Evolutionary conservation across 2,329 filamentous ascomycete species (phyloP), one percentile per base, ranked within the genome.

Genomic region (Botryosphaeria dothidea): DNA sequence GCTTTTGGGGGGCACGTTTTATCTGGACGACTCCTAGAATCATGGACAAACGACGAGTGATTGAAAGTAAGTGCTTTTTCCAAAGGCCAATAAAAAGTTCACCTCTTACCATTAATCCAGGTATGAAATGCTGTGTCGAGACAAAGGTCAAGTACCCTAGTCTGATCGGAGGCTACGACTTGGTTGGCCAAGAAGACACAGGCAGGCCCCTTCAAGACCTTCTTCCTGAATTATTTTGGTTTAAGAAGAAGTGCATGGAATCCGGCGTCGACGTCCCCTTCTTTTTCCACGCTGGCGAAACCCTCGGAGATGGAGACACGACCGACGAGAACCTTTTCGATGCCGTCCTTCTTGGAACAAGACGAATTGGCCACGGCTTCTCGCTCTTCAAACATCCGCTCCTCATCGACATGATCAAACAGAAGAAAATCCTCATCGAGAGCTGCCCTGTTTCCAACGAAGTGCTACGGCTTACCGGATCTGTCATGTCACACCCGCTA

Each of bases 271-370:
- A 92, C 57, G 88, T 99, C 9, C 94, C 94, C 0, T 97, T 97
- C 81, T 96, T 96, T 82, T 96, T 98, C 81, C 93, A 97, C 75
- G 93, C 94, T 0, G 94, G 93, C 68, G 93, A 97, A 78, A 92
- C 88, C 36, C 86, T 96, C 0, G 92, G 68, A 17, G 88, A 91
- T 66, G 93, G 92, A 29, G 89, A 88, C 69, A 84, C 83, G 21
- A 90, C 90, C 0, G 93, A 97, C 72, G 82, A 87, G 68, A 97
- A 97, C 76, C 84, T 98, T 3, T 97, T 93, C 75, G 93, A 97
- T 75, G 93, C 93, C 0, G 85, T 98, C 15, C 81, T 97, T 8
- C 85, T 98, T 5, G 93, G 93, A 2, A 94, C 93, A 0, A 84
- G 94, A 62, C 87, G 95, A 66, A 96, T 99, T 67, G 94, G 94